These are phyloP conservation scores for Solanum hybrid DNA, from an alignment of 305 asterid species.

Conservation along the genomic window DNA sequence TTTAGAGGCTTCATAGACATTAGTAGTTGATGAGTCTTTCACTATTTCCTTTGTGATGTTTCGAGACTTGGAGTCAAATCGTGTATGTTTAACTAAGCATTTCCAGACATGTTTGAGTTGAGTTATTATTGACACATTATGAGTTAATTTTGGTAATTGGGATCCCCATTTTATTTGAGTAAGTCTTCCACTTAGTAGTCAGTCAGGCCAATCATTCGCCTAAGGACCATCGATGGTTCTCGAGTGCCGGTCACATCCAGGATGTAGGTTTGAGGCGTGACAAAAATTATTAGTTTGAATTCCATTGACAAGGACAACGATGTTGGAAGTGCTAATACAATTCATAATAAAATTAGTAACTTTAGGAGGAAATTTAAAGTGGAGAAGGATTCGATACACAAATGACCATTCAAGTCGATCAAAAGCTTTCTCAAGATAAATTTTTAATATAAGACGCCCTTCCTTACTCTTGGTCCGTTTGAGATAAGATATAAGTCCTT, in stretches of 20 bases:
- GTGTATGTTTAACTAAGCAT: neutral
- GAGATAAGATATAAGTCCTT: neutral
- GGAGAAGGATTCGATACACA: no score
- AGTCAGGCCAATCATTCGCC: neutral
- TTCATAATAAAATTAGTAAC: no score
- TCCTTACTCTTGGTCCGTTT: neutral
- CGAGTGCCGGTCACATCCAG: neutral
- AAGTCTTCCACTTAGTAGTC: neutral
- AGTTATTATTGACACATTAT: neutral
- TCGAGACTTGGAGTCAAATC: neutral
- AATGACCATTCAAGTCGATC: neutral
- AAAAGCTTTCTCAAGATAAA: neutral
- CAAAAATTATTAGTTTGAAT: neutral
- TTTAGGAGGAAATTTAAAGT: neutral
- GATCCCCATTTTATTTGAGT: neutral
- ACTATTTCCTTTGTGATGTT: neutral
- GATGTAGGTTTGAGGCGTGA: neutral
- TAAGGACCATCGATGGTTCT: neutral
- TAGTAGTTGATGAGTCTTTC: neutral
- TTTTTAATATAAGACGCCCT: neutral
- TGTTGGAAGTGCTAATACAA: neutral
- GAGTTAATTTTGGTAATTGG: neutral
- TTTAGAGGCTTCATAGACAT: neutral
- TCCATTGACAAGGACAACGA: neutral
- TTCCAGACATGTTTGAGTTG: neutral